phyloP scores from a whole-genome alignment of 1,139 yeast species.

The Magnusiomyces ingens region DNA sequence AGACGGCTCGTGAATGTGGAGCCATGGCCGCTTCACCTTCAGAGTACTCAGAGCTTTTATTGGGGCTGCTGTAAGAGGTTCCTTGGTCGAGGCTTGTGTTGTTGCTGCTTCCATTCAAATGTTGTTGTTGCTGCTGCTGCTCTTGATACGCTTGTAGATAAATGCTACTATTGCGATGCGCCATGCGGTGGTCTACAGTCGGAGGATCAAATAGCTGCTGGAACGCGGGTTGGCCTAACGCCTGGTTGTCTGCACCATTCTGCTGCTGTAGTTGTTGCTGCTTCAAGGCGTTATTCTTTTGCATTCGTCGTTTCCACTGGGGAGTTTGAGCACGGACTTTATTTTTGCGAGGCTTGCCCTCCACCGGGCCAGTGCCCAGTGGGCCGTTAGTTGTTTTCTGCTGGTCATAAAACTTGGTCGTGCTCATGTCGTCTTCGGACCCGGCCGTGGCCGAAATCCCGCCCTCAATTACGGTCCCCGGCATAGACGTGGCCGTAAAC shows the following conservation, averaged over 20 bases:
- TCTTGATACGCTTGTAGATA: too few relatives aligned
- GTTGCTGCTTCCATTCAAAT: not conserved
- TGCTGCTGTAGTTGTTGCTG: not conserved
- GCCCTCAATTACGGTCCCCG: not conserved
- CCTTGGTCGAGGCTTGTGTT: not conserved
- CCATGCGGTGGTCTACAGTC: not conserved
- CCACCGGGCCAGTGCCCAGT: too few relatives aligned
- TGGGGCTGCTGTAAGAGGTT: not conserved
- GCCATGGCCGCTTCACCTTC: not conserved
- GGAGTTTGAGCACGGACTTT: not conserved
- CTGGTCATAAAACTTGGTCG: too few relatives aligned
- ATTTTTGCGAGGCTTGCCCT: too few relatives aligned
- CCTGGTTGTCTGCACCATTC: too few relatives aligned
- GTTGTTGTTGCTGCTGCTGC: not conserved
- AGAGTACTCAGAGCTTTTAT: not conserved
- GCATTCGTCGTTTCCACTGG: slow-evolving; percentile 3
- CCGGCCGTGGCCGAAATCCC: not conserved
- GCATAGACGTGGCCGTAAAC: not conserved
- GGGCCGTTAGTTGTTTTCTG: too few relatives aligned
- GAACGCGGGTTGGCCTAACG: not conserved
- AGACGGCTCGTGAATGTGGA: not conserved
- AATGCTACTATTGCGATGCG: too few relatives aligned
- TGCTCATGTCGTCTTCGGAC: too few relatives aligned
- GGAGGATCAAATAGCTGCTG: slow-evolving; percentile 5
- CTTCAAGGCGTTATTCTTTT: not conserved